A percentile compares a stretch with the other conserved stretches of the same genome.
phyloP scores from a whole-genome alignment of 257 asterid species.

The Nicotiana sylvestris region DNA sequence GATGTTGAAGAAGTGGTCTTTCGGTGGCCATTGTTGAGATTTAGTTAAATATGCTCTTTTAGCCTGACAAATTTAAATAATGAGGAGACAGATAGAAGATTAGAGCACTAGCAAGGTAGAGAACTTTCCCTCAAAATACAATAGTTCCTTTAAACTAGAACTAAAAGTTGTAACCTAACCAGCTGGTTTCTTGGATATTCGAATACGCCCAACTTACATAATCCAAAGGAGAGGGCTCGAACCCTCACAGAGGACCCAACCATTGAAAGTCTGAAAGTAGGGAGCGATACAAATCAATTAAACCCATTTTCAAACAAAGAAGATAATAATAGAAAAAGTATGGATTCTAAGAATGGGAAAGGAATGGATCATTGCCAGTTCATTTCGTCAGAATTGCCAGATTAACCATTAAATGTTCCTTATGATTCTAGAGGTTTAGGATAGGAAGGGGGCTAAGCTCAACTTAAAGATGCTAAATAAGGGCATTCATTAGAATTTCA shows the following conservation, averaged over 20 bases:
- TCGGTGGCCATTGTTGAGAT: background rate
- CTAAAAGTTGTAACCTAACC: background rate
- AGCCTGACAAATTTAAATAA: background rate
- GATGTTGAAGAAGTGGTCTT: background rate
- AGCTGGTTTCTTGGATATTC: background rate
- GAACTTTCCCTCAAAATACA: background rate
- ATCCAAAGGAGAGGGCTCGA: background rate
- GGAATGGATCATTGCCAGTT: background rate
- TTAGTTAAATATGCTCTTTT: background rate
- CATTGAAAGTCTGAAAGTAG: background rate
- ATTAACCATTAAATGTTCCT: background rate
- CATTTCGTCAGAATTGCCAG: background rate
- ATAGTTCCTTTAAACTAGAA: background rate
- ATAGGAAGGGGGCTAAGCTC: too few relatives aligned
- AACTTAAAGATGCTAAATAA: too few relatives aligned
- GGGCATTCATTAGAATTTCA: background rate
- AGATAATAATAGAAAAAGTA: background rate
- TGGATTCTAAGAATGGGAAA: background rate
- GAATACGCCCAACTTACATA: background rate
- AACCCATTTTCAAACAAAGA: background rate
- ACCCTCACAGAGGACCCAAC: background rate
- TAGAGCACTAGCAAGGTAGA: background rate
- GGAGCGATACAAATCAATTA: background rate
- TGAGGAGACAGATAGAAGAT: background rate
- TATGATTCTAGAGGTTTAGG: too few relatives aligned